These are phyloP conservation scores for Trypanosoma boissoni DNA, from an alignment of 208 protist species.

Conservation along the genomic window DNA sequence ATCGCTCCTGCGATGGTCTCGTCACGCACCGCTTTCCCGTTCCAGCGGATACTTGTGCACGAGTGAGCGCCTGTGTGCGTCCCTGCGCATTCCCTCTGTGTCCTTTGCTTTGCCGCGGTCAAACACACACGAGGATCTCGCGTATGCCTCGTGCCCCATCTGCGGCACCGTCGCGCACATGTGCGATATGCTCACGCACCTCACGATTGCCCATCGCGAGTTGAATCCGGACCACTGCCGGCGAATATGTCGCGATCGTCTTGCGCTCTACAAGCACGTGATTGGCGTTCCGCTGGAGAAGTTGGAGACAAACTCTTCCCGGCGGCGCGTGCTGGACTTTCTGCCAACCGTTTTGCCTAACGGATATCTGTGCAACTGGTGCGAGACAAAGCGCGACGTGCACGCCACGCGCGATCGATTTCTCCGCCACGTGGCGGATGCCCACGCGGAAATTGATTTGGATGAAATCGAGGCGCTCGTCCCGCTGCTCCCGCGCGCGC, in stretches of 20 bases:
- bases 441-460: conserved; percentile 68
- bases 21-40: background rate
- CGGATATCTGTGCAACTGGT: conserved; percentile 89
- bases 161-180: conserved; percentile 52
- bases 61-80: conserved; percentile 12
- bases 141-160: conserved; percentile 62
- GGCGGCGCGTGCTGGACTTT: conserved; percentile 22
- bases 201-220: conserved; percentile 52
- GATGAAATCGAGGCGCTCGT: conserved; percentile 66
- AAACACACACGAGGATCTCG: conserved; percentile 59
- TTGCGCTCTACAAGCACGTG: conserved; percentile 56
- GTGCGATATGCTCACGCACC: conserved; percentile 68
- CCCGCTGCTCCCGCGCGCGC: conserved; percentile 22
- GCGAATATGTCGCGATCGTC: conserved; percentile 52
- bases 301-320: conserved; percentile 20
- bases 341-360: conserved; percentile 57
- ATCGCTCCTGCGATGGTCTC: too few species aligned
- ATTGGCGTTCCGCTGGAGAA: conserved; percentile 54
- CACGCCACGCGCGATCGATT: conserved; percentile 77
- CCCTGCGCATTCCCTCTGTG: conserved; percentile 22
- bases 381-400: conserved; percentile 28
- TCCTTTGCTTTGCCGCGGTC: conserved; percentile 41
- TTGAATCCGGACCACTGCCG: conserved; percentile 43
- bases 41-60: background rate
- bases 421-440: conserved; percentile 67